Evolutionary conservation across 177 flowering plant species (phyloP).

Genomic region (Vitis hybrid): DNA sequence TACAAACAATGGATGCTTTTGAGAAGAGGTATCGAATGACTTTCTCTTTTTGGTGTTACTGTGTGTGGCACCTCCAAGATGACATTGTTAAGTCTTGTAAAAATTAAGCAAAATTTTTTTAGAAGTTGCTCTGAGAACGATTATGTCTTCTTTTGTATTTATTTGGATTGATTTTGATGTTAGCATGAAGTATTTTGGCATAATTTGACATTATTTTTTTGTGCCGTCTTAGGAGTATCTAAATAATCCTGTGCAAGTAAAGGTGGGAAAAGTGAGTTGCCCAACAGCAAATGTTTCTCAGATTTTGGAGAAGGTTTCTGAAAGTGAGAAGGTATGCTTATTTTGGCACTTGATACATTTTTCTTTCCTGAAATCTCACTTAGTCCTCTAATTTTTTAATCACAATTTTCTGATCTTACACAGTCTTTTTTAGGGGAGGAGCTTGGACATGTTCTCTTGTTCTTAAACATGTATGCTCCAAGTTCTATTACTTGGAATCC

Average conservation of each 20-base stretch:
- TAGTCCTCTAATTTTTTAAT: not conserved
- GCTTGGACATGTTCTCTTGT: not conserved
- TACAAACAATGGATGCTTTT: not conserved
- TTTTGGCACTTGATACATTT: not conserved
- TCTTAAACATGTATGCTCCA: not conserved
- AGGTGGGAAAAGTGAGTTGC: constrained; percentile 68
- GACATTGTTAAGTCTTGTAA: not conserved
- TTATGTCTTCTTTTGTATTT: not conserved
- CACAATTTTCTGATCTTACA: not conserved
- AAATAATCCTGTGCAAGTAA: constrained; percentile 55
- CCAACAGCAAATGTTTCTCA: constrained; percentile 70
- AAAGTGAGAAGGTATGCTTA: constrained; percentile 56
- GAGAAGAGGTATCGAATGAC: not conserved
- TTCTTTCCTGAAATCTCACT: not conserved
- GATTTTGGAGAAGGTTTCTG: constrained; percentile 48
- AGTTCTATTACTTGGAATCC: too few relatives aligned
- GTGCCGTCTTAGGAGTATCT: constrained; percentile 45
- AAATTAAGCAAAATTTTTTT: not conserved
- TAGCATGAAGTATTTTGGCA: not conserved
- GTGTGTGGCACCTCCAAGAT: not conserved
- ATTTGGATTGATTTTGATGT: not conserved
- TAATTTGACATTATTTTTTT: not conserved
- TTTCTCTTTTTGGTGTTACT: not conserved
- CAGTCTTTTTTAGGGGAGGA: not conserved
- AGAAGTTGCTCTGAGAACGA: not conserved